Evolutionary conservation across 139 green algal genomes (phyloP), one percentile per base, ranked within the genome.

Genomic region (Ostreobium quekettii): DNA sequence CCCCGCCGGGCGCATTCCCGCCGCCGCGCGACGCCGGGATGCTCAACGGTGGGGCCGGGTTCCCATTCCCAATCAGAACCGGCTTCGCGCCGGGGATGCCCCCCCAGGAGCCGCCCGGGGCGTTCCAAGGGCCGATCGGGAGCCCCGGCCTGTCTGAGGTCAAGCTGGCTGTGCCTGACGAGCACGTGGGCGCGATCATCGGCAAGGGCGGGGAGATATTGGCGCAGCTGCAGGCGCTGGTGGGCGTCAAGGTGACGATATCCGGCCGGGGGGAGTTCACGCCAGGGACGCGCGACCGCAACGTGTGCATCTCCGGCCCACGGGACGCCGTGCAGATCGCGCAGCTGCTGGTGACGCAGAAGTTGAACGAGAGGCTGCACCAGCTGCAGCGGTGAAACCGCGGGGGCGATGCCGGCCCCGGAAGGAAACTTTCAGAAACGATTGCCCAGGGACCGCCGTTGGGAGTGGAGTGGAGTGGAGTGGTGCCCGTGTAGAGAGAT

Each of bases 161-260:
- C 1, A 92, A 76, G 0, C 53, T 93, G 37, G 76, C 72, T 2
- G 81, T 93, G 62, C 84, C 82, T 0, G 84, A 93, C 56, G 78
- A 80, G 53, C 76, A 78, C n/a, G 75, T 93, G 3, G 88, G 88
- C 1, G 78, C 83, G 26, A 77, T 95, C 3, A 89, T 95, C 15
- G 88, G 88, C 39, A 83, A 82, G 60, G 76, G 82, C 19, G 80
- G 86, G 33, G 66, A 73, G 39, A 82, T 83, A 29, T 81, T 95
- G 63, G 81, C 70, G 47, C 80, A 93, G 74, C 82, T 95, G 30
- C 86, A 95, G 76, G 67, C 70, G 39, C 46, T 87, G 57, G 48
- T 82, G 29, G 77, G 76, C 2, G 83, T 88, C 59, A 69, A 74
- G 35, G 84, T 92, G 60, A 78, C 71, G 36, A 85, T 92, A 7